Conservation (phyloP, 2,329 filamentous ascomycete species). For the Fusarium nurragi region DNA sequence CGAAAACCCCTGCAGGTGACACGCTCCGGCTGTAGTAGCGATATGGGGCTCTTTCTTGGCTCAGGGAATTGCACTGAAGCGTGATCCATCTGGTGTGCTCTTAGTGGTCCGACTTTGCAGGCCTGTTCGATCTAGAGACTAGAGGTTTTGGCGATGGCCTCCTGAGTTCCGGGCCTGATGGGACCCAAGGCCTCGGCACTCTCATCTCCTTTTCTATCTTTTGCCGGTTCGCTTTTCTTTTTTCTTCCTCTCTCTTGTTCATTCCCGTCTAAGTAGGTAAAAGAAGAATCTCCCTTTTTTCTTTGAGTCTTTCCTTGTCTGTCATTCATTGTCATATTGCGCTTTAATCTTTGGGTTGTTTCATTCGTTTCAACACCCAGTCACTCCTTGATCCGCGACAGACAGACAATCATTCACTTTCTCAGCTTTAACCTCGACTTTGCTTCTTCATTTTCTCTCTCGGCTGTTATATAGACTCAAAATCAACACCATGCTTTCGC, state of each 20-base stretch:
- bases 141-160: constrained; percentile 37
- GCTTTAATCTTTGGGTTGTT: constrained; percentile 23
- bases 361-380: constrained; percentile 28
- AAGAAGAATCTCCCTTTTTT: neutral
- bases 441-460: neutral
- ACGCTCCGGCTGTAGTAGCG: neutral
- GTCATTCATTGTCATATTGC: constrained; percentile 15
- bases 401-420: constrained; percentile 12
- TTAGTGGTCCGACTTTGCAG: constrained; percentile 25
- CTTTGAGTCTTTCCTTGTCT: constrained; percentile 28
- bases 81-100: neutral
- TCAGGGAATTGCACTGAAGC: neutral
- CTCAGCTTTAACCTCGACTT: neutral
- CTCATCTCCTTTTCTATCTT: constrained; percentile 24
- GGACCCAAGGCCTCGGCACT: constrained; percentile 17
- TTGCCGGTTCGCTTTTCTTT: constrained; percentile 2
- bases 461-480: constrained; percentile 7
- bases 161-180: constrained; percentile 26
- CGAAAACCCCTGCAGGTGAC: constrained; percentile 4
- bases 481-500: constrained; percentile 40
- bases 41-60: neutral
- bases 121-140: constrained; percentile 1
- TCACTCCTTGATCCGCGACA: constrained; percentile 38
- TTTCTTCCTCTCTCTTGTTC: neutral
- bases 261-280: constrained; percentile 8